These are phyloP conservation scores for Vicia villosa DNA, from an alignment of 306 rosid species.

Conservation along the genomic window DNA sequence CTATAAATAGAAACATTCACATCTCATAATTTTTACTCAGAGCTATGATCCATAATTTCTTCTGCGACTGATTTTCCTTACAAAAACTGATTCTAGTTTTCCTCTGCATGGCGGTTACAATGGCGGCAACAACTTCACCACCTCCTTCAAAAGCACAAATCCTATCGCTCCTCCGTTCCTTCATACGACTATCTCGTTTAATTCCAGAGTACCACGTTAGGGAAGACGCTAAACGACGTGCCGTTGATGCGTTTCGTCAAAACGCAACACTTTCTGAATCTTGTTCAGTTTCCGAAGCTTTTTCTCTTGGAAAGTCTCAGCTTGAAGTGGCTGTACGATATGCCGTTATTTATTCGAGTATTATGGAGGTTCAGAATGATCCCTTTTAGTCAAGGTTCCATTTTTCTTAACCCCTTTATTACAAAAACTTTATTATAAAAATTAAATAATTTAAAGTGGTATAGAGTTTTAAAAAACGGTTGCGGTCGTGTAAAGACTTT, in stretches of 20 bases:
- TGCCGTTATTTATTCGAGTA: conserved; percentile 56
- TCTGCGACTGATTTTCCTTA: not conserved
- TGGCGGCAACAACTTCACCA: not conserved
- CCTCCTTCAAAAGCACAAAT: conserved; percentile 46
- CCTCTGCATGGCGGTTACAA: not conserved
- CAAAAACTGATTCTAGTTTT: too few species aligned
- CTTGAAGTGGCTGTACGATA: conserved; percentile 59
- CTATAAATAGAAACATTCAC: too few species aligned
- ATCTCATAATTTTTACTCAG: too few species aligned
- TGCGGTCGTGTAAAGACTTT: too few species aligned
- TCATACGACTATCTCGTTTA: conserved; percentile 55
- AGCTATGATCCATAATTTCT: too few species aligned
- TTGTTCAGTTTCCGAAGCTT: conserved; percentile 43
- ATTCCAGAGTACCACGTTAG: conserved; percentile 71
- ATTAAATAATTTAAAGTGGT: too few species aligned
- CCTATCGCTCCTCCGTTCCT: conserved; percentile 57
- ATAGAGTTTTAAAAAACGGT: too few species aligned
- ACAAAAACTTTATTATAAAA: too few species aligned
- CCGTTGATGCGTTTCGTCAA: conserved; percentile 62
- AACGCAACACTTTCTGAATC: conserved; percentile 55
- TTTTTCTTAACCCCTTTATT: too few species aligned
- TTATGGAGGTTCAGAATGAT: conserved; percentile 53
- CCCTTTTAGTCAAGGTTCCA: conserved; percentile 5
- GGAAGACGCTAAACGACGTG: conserved; percentile 70
- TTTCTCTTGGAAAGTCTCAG: conserved; percentile 55